Evolutionary conservation across 2,329 filamentous ascomycete species (phyloP).

Genomic region (Diaporthe citriasiana): DNA sequence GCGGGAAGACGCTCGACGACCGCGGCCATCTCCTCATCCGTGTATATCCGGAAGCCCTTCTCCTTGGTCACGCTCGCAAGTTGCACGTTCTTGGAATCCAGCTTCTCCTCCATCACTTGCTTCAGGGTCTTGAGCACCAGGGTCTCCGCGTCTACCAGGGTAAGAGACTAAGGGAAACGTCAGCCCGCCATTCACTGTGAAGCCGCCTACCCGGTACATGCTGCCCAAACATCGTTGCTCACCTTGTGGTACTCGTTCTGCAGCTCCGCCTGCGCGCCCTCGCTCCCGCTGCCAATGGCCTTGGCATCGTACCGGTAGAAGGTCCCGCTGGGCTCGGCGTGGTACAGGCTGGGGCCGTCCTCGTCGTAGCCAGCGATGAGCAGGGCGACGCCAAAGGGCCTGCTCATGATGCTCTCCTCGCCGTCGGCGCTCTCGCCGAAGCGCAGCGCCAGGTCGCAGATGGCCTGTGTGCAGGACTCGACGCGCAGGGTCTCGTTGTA

Average conservation of each 20-base stretch:
- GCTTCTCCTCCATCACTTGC: conserved; percentile 99
- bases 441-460: conserved; percentile 95
- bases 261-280: conserved; percentile 96
- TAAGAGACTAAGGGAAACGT: conserved; percentile 75
- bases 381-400: conserved; percentile 96
- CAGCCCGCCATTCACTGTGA: background rate
- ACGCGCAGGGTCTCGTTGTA: conserved; percentile 95
- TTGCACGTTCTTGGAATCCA: conserved; percentile 99
- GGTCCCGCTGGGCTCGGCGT: conserved; percentile 96
- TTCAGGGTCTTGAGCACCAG: conserved; percentile 97
- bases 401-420: conserved; percentile 98
- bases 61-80: conserved; percentile 98
- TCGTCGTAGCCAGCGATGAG: conserved; percentile 98
- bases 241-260: conserved; percentile 99
- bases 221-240: conserved; percentile 40
- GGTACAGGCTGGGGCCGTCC: conserved; percentile 96
- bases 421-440: conserved; percentile 98
- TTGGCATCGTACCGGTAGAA: conserved; percentile 99
- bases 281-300: conserved; percentile 96
- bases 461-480: conserved; percentile 98
- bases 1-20: conserved; percentile 87
- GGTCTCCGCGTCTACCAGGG: conserved; percentile 92
- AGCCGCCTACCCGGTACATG: background rate
- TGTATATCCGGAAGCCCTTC: conserved; percentile 98
- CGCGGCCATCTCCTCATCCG: conserved; percentile 94